These are phyloP conservation scores for Suillus brevipes DNA, from an alignment of 768 basidiomycete genomes.

Conservation along the genomic window DNA sequence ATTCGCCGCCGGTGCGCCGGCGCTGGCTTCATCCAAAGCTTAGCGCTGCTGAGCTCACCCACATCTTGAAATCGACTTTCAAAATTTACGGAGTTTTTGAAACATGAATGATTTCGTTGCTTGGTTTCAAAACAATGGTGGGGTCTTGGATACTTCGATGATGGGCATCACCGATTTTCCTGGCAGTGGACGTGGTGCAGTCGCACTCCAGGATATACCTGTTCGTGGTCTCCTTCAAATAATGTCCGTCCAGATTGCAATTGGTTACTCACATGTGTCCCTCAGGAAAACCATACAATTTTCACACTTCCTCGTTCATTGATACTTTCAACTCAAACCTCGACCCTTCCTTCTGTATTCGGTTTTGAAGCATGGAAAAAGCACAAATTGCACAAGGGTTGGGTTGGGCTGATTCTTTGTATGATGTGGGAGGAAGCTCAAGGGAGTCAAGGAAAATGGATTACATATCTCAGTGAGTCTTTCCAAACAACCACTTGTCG, in stretches of 20 bases:
- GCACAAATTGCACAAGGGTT: slow-evolving; percentile 63
- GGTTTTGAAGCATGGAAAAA: slow-evolving; percentile 65
- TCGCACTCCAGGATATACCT: slow-evolving; percentile 73
- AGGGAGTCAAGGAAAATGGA: slow-evolving; percentile 64
- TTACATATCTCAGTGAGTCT: slow-evolving; percentile 64
- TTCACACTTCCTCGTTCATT: slow-evolving; percentile 81
- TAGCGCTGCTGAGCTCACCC: neutral
- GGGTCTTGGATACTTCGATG: slow-evolving; percentile 43
- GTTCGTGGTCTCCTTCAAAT: slow-evolving; percentile 38
- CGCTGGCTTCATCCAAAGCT: no score
- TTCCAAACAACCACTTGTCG: neutral
- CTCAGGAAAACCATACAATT: slow-evolving; percentile 69
- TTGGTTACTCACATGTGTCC: neutral
- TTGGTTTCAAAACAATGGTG: slow-evolving; percentile 63
- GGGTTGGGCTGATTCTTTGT: slow-evolving; percentile 86
- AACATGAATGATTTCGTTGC: slow-evolving; percentile 39
- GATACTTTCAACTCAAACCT: slow-evolving; percentile 79
- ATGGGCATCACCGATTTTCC: slow-evolving; percentile 49
- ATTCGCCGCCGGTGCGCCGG: neutral
- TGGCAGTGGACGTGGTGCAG: slow-evolving; percentile 68
- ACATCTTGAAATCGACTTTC: neutral
- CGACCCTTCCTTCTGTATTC: slow-evolving; percentile 58
- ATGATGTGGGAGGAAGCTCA: slow-evolving; percentile 93
- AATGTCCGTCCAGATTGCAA: neutral
- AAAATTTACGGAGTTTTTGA: neutral